Evolutionary conservation across 2,329 filamentous ascomycete genomes (phyloP).

Genomic region (Alternaria sp.): DNA sequence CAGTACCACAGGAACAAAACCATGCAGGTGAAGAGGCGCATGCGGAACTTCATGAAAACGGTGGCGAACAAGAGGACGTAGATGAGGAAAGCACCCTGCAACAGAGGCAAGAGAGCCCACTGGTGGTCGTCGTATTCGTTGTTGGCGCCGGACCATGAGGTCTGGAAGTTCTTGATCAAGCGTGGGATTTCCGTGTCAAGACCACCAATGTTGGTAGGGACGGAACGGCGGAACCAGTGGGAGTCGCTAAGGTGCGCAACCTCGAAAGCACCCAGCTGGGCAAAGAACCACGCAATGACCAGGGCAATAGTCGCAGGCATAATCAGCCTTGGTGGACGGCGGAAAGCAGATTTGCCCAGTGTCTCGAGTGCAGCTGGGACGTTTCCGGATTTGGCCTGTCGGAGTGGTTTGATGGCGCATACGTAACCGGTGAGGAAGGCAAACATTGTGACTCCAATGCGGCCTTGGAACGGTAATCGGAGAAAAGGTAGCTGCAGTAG

Average conservation of each 20-base stretch:
- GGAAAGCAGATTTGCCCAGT: slow-evolving; percentile 61
- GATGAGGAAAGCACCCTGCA: slow-evolving; percentile 59
- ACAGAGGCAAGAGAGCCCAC: slow-evolving; percentile 60
- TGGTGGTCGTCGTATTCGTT: slow-evolving; percentile 63
- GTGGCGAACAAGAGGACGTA: slow-evolving; percentile 58
- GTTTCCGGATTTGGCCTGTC: slow-evolving; percentile 57
- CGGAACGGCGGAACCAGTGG: slow-evolving; percentile 60
- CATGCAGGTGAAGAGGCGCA: slow-evolving; percentile 54
- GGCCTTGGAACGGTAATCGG: slow-evolving; percentile 63
- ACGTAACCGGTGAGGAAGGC: slow-evolving; percentile 64
- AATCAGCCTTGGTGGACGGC: slow-evolving; percentile 59
- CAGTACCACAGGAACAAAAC: slow-evolving; percentile 59
- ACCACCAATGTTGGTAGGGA: slow-evolving; percentile 52
- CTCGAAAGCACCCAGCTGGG: slow-evolving; percentile 58
- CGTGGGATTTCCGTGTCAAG: slow-evolving; percentile 55
- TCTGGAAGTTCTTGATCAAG: slow-evolving; percentile 55
- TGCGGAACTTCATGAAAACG: slow-evolving; percentile 57
- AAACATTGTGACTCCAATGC: slow-evolving; percentile 63
- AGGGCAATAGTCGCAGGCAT: slow-evolving; percentile 61
- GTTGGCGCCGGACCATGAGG: slow-evolving; percentile 59
- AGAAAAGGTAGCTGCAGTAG: slow-evolving; percentile 60
- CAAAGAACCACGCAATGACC: slow-evolving; percentile 58
- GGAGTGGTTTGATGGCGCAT: slow-evolving; percentile 62
- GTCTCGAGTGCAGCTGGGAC: slow-evolving; percentile 53
- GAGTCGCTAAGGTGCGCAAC: slow-evolving; percentile 57